phyloP scores from a whole-genome alignment of 371 early-diverging fungal genomes.

The Rhizopus delemar region DNA sequence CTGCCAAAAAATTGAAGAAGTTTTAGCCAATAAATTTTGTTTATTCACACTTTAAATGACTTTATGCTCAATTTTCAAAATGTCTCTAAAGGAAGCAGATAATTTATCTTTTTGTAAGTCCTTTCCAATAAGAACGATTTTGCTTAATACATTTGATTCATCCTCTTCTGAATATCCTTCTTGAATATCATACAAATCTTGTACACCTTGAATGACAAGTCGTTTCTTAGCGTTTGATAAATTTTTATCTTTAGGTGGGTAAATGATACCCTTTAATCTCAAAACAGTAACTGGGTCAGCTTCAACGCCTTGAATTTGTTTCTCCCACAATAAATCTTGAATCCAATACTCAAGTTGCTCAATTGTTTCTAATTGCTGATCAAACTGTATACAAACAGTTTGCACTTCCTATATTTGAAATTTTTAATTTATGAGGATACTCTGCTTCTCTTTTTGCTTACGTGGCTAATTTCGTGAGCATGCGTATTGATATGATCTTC shows the following conservation, averaged over 20 bases:
- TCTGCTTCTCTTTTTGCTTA: slow-evolving; percentile 24
- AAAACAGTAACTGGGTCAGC: slow-evolving; percentile 60
- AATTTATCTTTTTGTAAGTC: slow-evolving; percentile 46
- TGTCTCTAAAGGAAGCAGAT: slow-evolving; percentile 40
- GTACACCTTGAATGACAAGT: slow-evolving; percentile 85
- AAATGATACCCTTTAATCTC: slow-evolving; percentile 83
- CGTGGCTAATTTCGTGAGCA: slow-evolving; percentile 49
- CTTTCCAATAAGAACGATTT: slow-evolving; percentile 76
- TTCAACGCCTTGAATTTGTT: slow-evolving; percentile 49
- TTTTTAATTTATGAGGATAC: neutral
- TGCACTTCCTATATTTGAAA: slow-evolving; percentile 44
- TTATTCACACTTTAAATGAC: slow-evolving; percentile 11
- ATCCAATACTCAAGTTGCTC: slow-evolving; percentile 80
- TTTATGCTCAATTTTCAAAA: slow-evolving; percentile 25
- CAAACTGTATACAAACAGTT: slow-evolving; percentile 54
- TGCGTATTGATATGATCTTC: slow-evolving; percentile 31
- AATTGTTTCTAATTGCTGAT: slow-evolving; percentile 37
- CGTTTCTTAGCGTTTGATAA: slow-evolving; percentile 34
- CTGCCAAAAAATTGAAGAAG: neutral
- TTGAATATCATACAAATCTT: slow-evolving; percentile 89
- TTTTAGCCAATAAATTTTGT: slow-evolving; percentile 1
- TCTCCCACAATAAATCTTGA: slow-evolving; percentile 90
- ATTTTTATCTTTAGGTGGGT: slow-evolving; percentile 40
- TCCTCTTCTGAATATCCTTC: slow-evolving; percentile 51
- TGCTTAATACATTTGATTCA: slow-evolving; percentile 39